Base-by-base conservation (phyloP, 768 basidiomycete genomes). In the Phaffia tasmanica region DNA sequence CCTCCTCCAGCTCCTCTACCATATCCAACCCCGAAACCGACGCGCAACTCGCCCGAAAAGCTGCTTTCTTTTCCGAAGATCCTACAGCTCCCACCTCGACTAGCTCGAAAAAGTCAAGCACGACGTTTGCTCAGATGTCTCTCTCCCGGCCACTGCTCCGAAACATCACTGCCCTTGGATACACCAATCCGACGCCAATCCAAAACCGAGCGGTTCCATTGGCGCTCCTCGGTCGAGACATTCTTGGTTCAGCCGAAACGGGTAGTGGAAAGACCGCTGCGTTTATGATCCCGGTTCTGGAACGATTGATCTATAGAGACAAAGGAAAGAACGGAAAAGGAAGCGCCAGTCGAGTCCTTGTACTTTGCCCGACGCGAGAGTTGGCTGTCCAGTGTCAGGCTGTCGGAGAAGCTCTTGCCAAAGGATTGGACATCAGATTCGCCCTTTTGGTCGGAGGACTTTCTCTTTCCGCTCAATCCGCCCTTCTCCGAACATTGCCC, bases 261-360 rank as follows among this genome's bases (percentile, higher is more conserved):
- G 95, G 95, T 69, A 95, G 92, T 5, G 95, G 95, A 68, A 99
- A 99, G 80, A 99, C 95, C 1, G 94, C 91, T 14, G 95, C 95
- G 1, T 99, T 98, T 78, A 86, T 87, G 73, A 85, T 98, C 67
- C 95, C 95, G 50, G 87, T 93, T 78, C 76, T 80, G n/a, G 95
- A 99, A 76, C 86, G 95, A 65, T 80, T 99, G 35, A 77, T 93
- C 63, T 98, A 93, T 74, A 83, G 95, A 64, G 92, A 97, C 70
- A 86, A 88, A 70, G 87, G 89, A 21, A 88, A 85, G 74, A 85
- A 88, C 19, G 87, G 89, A 23, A 87, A 86, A 35, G 90, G 86
- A 0, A 71, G 72, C 57, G 77, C 77, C 6, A 74, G 73, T 69
- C 81, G 95, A 62, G 97, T 95, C 74, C 82, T 99, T 49, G 81